phyloP scores from a whole-genome alignment of 1,284 basidiomycete species.

The Hemileia vastatrix region DNA sequence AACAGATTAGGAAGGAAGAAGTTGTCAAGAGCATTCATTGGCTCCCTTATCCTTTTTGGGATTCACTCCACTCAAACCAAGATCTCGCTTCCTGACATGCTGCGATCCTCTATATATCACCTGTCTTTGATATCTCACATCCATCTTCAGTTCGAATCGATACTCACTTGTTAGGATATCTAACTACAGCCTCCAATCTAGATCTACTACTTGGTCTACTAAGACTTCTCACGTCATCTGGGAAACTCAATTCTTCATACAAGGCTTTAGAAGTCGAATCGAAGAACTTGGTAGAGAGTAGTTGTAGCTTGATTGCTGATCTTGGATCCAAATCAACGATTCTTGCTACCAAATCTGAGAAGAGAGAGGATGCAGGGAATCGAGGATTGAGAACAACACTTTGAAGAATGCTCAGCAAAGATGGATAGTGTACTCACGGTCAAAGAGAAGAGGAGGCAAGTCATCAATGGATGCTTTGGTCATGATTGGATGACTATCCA shows the following conservation, averaged over 20 bases:
- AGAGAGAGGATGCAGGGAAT: background rate
- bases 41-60: too few species aligned
- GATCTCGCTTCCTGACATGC: too few species aligned
- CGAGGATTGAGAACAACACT: background rate
- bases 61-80: too few species aligned
- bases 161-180: too few species aligned
- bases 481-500: background rate
- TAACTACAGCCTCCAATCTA: too few species aligned
- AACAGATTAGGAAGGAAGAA: too few species aligned
- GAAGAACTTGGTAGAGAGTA: background rate
- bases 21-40: too few species aligned
- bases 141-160: too few species aligned
- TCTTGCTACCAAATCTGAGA: background rate
- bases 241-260: background rate
- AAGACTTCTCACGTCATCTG: background rate
- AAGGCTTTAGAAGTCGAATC: background rate
- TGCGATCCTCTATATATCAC: too few species aligned
- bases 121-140: too few species aligned
- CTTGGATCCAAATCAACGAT: background rate
- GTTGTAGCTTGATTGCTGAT: background rate
- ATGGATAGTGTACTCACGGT: background rate
- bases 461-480: background rate
- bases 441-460: background rate
- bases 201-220: background rate
- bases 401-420: background rate